Evolutionary conservation across 208 protist genomes (phyloP), one percentile per base, ranked within the genome.

Genomic region (Trypanosoma rangeli): DNA sequence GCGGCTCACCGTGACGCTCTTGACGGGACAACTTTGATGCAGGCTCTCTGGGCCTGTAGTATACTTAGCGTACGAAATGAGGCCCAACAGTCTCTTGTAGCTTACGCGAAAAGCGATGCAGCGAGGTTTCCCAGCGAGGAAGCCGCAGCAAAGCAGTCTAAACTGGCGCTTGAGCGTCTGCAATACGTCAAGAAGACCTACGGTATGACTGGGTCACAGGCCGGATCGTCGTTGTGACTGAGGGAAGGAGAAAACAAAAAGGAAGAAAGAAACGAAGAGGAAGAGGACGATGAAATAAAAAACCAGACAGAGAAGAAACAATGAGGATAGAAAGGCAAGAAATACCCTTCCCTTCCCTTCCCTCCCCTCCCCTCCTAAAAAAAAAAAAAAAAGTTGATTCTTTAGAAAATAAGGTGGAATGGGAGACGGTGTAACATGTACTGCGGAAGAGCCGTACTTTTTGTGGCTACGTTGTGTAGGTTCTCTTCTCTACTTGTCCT

Each of bases 51-150:
- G 89, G 87, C 88, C 0, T 94, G 81, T 55, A 75, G 65, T 35
- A 79, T 79, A 46, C 78, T 96, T 22, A 93, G 91, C 64, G 78
- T 93, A 20, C 86, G 86, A 53, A 96, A 87, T 72, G 89, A 96
- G 59, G 76, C 92, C 20, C 86, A 93, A 60, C 84, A 77, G 31
- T 78, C 79, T 61, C 76, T 94, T 54, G 59, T 96, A 46, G 83
- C 84, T 35, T 61, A 70, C 53, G 65, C 73, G 26, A 81, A 55
- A n/a, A 67, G 54, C 62, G 60, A 74, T 46, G 16, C 56, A 9
- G 0, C 24, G 24, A 55, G 44, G 22, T 8, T 80, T 9, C 68
- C 64, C 22, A 62, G 35, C 39, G 60, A 64, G 54, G 53, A 53
- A n/a, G 35, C 37, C 2, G 69, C 56, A 35, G 68, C n/a, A 37